phyloP scores from a whole-genome alignment of 495 filamentous ascomycete species.

The Xylaria castorea region DNA sequence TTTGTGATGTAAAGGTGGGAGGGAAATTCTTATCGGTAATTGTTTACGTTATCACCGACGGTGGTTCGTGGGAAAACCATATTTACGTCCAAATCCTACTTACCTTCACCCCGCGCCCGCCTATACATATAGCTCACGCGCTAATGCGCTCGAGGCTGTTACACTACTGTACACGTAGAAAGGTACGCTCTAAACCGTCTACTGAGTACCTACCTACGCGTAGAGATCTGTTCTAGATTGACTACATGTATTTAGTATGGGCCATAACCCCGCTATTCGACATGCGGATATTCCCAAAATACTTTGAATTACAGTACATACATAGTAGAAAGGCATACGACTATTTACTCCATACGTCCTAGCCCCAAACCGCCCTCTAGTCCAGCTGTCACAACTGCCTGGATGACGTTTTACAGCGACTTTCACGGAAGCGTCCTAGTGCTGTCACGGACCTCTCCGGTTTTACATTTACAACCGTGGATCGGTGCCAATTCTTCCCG shows the following conservation, averaged over 20 bases:
- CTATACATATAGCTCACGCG: background rate
- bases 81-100: background rate
- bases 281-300: background rate
- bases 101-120: background rate
- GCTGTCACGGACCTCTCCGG: conserved; percentile 7
- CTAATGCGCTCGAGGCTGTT: background rate
- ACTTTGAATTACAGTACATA: background rate
- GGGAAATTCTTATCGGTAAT: conserved; percentile 17
- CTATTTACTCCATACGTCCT: background rate
- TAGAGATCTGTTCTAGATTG: background rate
- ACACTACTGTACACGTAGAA: background rate
- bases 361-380: background rate
- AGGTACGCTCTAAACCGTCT: too few relatives aligned
- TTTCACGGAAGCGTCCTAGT: conserved; percentile 18
- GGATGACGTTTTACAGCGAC: conserved; percentile 5
- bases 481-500: conserved; percentile 9
- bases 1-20: conserved; percentile 32
- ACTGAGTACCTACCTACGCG: too few relatives aligned
- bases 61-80: background rate
- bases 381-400: background rate
- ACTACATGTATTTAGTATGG: too few relatives aligned
- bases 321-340: conserved; percentile 10
- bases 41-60: background rate
- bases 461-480: conserved; percentile 15
- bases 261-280: conserved; percentile 1